These are phyloP conservation scores for Cinnamomum chago DNA, from an alignment of 164 flowering plant genomes.

Conservation along the genomic window DNA sequence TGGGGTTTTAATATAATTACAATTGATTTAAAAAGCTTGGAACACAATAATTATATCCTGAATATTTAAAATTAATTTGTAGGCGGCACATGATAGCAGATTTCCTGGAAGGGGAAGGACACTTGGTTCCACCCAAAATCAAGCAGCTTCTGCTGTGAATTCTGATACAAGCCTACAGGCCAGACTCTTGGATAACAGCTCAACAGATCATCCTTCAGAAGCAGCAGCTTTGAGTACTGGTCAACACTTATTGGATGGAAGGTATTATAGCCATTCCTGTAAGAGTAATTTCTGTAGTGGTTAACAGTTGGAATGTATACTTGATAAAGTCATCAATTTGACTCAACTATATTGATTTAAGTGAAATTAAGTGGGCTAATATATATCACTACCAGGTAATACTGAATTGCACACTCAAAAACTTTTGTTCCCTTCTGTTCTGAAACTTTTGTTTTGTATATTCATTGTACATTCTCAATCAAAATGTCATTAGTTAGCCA, in stretches of 20 bases:
- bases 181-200: constrained; percentile 63
- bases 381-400: not conserved
- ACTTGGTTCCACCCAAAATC: constrained; percentile 43
- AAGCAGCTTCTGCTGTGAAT: constrained; percentile 28
- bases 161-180: constrained; percentile 68
- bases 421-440: not conserved
- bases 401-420: not conserved
- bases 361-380: not conserved
- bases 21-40: not conserved
- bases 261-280: constrained; percentile 32
- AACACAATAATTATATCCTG: constrained; percentile 1
- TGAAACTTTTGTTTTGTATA: not conserved
- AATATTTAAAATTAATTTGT: constrained; percentile 14
- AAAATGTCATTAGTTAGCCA: not conserved
- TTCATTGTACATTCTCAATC: too few species aligned
- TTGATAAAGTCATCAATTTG: not conserved
- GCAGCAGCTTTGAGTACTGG: constrained; percentile 22
- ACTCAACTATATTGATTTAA: not conserved
- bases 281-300: not conserved
- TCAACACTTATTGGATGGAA: constrained; percentile 36
- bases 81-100: constrained; percentile 59
- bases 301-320: not conserved
- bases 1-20: not conserved
- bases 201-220: constrained; percentile 29
- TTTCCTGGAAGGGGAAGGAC: constrained; percentile 90